Evolutionary conservation across 805 yeast species (phyloP), one percentile per base, ranked within the genome.

Genomic region (Wickerhamiella spandovensis): DNA sequence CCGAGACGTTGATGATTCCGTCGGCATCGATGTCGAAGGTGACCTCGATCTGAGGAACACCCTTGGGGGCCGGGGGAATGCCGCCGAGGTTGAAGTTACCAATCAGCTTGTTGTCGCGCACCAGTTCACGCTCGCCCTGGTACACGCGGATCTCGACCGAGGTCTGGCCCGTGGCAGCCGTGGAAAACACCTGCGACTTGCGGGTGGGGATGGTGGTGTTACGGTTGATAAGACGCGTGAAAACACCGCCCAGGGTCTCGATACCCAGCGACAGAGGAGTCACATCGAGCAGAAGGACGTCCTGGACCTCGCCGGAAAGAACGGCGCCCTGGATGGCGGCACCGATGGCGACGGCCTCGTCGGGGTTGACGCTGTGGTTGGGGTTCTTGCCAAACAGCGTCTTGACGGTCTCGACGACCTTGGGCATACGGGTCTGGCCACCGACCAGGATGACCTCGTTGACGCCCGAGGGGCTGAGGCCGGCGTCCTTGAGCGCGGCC

Each of bases 111-210:
- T 88, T 88, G 78, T 88, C 97, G 75, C 95, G 84, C 65, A 90
- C 95, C 67, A 89, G 81, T 75, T 88, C 96, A 78, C 97, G 85
- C 79, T 88, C 97, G 77, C 97, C 97, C 77, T 88, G 96, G 95
- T 86, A 89, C 54, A 88, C 97, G 75, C 96, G 83, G 74, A 88
- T 88, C 76, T 87, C 95, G 61, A 87, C 95, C 62, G 95, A 84
- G 58, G 95, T 87, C 77, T 87, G 96, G 68, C 95, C 95, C 62
- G 90, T 84, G 58, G 95, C 88, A 57, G 95, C 95, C 63, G 96
- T 87, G 50, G 95, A 86, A 83, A 89, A 88, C 64, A 88, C 81
- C 76, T 88, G 96, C 46, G 95, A 84, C 75, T 88, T 88, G 80
- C 87, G 86, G 63, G 95, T 87, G 71, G 97, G 97, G 59, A 88